phyloP scores from a whole-genome alignment of 1,284 basidiomycete species.

The Acaromyces ingoldii region DNA sequence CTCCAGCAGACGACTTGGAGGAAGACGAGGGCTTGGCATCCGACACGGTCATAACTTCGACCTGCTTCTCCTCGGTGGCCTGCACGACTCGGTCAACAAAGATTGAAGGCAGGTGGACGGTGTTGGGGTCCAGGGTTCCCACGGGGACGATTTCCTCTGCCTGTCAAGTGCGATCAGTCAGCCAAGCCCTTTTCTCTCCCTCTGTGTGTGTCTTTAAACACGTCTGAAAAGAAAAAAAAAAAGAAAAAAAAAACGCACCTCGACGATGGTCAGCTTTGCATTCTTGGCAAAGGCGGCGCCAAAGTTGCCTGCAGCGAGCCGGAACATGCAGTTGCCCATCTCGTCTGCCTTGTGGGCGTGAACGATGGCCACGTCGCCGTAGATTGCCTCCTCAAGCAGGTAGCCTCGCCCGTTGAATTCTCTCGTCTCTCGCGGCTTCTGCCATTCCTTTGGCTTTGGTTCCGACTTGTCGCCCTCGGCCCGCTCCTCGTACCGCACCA shows the following conservation, averaged over 20 bases:
- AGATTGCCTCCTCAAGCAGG: constrained; percentile 79
- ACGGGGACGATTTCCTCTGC: constrained; percentile 46
- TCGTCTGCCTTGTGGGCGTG: constrained; percentile 94
- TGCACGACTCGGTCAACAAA: constrained; percentile 44
- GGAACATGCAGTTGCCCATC: constrained; percentile 54
- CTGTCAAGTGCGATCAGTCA: background rate
- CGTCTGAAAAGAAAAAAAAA: no score
- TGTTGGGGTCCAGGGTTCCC: constrained; percentile 33
- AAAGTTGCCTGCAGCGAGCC: constrained; percentile 49
- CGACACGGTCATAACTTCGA: constrained; percentile 36
- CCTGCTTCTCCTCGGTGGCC: constrained; percentile 27
- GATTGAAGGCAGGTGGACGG: constrained; percentile 43
- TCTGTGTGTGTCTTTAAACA: no score
- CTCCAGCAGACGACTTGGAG: background rate
- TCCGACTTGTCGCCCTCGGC: constrained; percentile 19
- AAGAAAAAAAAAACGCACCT: no score
- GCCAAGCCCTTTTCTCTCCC: no score
- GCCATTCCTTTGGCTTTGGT: constrained; percentile 43
- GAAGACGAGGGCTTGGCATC: background rate
- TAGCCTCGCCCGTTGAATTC: constrained; percentile 77
- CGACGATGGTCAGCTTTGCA: constrained; percentile 44
- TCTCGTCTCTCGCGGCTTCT: constrained; percentile 64
- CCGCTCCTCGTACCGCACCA: constrained; percentile 47
- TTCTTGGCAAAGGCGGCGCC: constrained; percentile 44
- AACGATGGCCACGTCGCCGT: constrained; percentile 82